A percentile compares a stretch with the other conserved stretches of the same genome.
Conservation (phyloP, 139 green algal genomes). For the Eudorina sp. region DNA sequence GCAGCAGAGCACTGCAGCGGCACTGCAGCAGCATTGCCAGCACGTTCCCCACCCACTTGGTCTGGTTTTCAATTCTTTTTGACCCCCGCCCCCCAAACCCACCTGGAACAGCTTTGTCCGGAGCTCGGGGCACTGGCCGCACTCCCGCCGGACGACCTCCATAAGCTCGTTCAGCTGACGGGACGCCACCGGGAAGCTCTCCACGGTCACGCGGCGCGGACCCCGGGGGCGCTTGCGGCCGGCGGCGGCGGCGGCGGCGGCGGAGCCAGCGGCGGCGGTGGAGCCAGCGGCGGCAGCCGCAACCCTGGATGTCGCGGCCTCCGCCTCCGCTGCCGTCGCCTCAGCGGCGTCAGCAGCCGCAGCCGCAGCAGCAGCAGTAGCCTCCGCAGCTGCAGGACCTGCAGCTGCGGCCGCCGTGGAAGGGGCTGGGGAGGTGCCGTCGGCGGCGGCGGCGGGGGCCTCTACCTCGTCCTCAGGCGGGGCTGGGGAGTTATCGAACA, state of each 20-base stretch:
- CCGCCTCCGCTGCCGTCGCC: not conserved
- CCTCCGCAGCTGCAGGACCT: not conserved
- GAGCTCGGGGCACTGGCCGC: conserved; percentile 56
- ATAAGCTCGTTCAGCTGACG: conserved; percentile 79
- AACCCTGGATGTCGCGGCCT: too few species aligned
- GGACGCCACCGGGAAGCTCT: conserved; percentile 86
- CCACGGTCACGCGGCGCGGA: conserved; percentile 67
- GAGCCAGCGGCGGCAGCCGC: not conserved
- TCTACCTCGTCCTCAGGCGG: not conserved
- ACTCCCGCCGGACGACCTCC: conserved; percentile 70
- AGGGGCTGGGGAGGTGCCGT: not conserved
- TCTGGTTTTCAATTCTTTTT: too few species aligned
- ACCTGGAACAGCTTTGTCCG: conserved; percentile 77
- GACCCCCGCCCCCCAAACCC: too few species aligned
- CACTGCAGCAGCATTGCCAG: too few species aligned
- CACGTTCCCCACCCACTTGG: too few species aligned
- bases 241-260: not conserved
- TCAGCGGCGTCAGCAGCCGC: not conserved
- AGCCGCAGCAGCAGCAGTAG: not conserved
- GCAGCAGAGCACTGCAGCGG: too few species aligned
- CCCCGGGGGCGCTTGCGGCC: not conserved
- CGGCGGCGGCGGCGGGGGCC: not conserved
- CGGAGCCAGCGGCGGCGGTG: not conserved
- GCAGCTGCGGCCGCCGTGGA: not conserved
- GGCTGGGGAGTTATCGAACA: conserved; percentile 42